These are phyloP conservation scores for Calonectria crousiana DNA, from an alignment of 2,329 filamentous ascomycete species.

Conservation along the genomic window DNA sequence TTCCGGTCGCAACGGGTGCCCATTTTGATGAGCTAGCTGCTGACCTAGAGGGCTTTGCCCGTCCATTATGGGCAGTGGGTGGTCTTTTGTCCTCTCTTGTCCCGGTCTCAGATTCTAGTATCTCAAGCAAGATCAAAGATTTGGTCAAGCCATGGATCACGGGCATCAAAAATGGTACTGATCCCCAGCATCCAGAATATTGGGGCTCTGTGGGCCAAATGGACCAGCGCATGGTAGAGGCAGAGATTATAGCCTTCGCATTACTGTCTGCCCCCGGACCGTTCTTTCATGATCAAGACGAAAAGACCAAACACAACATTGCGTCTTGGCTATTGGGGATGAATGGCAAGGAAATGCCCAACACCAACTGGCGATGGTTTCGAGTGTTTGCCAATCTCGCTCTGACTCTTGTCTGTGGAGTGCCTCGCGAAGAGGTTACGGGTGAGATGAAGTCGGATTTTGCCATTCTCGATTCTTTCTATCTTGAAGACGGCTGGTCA, in stretches of 20 bases:
- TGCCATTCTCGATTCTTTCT: constrained; percentile 58
- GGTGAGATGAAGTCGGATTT: constrained; percentile 56
- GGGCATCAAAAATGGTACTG: constrained; percentile 48
- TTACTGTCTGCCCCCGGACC: constrained; percentile 56
- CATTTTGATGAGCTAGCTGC: constrained; percentile 59
- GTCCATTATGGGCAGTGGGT: constrained; percentile 52
- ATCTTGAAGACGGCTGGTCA: constrained; percentile 60
- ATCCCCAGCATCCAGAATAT: constrained; percentile 53
- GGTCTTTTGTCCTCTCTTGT: constrained; percentile 53
- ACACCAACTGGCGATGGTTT: constrained; percentile 67
- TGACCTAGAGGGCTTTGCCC: constrained; percentile 59
- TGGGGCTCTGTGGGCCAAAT: constrained; percentile 60
- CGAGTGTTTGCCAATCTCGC: constrained; percentile 63
- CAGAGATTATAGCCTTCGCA: constrained; percentile 63
- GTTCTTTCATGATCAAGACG: constrained; percentile 21
- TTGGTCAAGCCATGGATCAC: constrained; percentile 46
- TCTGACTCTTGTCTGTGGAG: constrained; percentile 54
- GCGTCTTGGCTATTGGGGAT: constrained; percentile 56
- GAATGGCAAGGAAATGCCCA: constrained; percentile 59
- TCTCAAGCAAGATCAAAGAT: constrained; percentile 10
- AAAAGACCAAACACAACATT: constrained; percentile 53
- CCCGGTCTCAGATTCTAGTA: constrained; percentile 42
- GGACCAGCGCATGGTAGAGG: constrained; percentile 68
- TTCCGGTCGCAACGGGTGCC: constrained; percentile 53
- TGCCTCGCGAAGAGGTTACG: constrained; percentile 49